Conservation (phyloP, 2,329 filamentous ascomycete species). For the Biscogniauxia sp. region DNA sequence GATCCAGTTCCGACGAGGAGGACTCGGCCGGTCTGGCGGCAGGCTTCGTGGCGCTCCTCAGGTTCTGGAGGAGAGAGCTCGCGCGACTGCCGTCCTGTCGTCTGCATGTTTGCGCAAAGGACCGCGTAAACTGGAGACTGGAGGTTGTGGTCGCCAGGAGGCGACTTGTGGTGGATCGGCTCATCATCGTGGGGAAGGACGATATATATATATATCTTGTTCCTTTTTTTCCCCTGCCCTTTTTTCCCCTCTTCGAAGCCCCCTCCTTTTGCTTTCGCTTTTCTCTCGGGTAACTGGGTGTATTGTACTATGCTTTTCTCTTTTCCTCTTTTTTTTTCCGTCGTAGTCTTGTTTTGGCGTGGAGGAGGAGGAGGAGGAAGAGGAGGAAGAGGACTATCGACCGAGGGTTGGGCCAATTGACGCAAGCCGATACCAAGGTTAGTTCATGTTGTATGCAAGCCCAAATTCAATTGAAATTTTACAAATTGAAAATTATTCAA, state of each 20-base stretch:
- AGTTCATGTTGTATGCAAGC: too few relatives aligned
- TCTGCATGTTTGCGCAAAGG: constrained; percentile 40
- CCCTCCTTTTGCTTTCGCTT: not conserved
- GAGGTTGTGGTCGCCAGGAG: constrained; percentile 41
- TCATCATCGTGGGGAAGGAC: constrained; percentile 37
- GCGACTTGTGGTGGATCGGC: constrained; percentile 42
- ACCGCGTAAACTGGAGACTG: constrained; percentile 26
- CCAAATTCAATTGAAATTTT: too few relatives aligned
- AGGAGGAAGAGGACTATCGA: too few relatives aligned
- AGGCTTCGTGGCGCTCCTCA: constrained; percentile 1
- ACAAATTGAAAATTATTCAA: too few relatives aligned
- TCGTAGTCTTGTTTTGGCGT: too few relatives aligned
- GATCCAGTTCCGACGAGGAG: not conserved
- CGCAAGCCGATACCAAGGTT: too few relatives aligned
- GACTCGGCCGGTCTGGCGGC: not conserved
- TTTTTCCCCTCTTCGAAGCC: not conserved
- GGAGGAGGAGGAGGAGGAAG: too few relatives aligned
- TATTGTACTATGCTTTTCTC: not conserved
- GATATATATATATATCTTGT: too few relatives aligned
- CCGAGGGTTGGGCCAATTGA: too few relatives aligned
- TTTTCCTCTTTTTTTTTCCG: not conserved
- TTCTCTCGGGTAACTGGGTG: too few relatives aligned
- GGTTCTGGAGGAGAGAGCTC: constrained; percentile 16
- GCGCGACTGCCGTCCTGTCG: constrained; percentile 27
- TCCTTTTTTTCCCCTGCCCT: not conserved